phyloP scores from a whole-genome alignment of 164 flowering plant species.

The Vitis cinerea region DNA sequence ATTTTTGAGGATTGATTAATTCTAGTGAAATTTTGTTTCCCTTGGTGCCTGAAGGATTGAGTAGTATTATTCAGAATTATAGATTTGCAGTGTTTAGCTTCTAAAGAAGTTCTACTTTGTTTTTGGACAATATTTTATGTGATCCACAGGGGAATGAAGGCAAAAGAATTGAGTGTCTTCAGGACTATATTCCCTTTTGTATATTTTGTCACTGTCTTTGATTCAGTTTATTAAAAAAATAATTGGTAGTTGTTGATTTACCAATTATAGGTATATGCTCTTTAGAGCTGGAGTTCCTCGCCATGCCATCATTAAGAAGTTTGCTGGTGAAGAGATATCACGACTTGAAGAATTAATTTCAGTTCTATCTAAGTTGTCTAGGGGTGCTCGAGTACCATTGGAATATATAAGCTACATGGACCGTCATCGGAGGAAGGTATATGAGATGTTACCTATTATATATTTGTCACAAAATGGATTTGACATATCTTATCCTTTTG shows the following conservation, averaged over 20 bases:
- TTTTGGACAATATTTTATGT: too few species aligned
- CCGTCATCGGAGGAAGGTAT: conserved; percentile 92
- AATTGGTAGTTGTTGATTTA: conserved; percentile 1
- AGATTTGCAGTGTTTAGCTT: too few species aligned
- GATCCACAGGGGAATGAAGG: too few species aligned
- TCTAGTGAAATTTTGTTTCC: too few species aligned
- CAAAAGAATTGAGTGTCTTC: too few species aligned
- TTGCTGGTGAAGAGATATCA: conserved; percentile 84
- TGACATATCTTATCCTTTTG: background rate
- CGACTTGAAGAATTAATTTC: conserved; percentile 59
- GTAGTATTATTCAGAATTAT: too few species aligned
- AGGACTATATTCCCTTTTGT: background rate
- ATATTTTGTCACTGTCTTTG: background rate
- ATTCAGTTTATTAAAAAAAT: background rate
- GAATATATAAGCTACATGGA: conserved; percentile 76
- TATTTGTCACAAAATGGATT: background rate
- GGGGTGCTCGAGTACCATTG: conserved; percentile 89
- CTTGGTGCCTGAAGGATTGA: too few species aligned
- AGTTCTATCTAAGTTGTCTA: conserved; percentile 65
- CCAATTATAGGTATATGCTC: conserved; percentile 79
- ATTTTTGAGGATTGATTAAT: too few species aligned
- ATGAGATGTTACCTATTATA: conserved; percentile 1
- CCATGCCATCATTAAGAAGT: conserved; percentile 90
- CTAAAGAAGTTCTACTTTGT: too few species aligned
- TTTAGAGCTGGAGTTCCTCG: conserved; percentile 92